Base-by-base conservation (phyloP, 495 filamentous ascomycete species). In the Eremomyces bilateralis region DNA sequence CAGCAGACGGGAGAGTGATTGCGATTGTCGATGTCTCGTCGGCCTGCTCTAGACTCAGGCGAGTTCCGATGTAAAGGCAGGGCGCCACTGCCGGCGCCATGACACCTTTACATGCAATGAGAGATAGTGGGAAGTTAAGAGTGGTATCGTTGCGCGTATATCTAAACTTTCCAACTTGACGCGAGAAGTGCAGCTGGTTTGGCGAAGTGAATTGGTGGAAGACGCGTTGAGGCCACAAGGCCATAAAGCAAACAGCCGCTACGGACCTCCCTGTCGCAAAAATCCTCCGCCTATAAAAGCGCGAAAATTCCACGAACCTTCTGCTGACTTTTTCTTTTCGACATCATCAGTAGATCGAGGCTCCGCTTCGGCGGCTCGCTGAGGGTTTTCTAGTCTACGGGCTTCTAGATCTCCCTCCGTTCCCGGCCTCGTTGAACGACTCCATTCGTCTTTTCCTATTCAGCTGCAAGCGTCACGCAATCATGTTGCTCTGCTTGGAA, bases 1-100 rank as follows among this genome's bases (percentile, higher is more conserved):
- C n/a, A n/a, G n/a, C n/a, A n/a, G 39, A 55, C 42, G 80, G 72
- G 45, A 91, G 67, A 42, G 72, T 74, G 46, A 91, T 65, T 44
- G 76, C 69, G 50, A 80, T 66, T 42, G 73, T 64, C 25, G 76
- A 74, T 38, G 64, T 63, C 44, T 67, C 59, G 38, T 64, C 73
- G 31, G 73, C 62, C 18, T 80, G 73, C 49, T 85, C 76, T 35
- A 88, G 63, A 42, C 80, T 76, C 40, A 91, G 57, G 46, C 81
- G 71, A 46, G 79, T 77, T 59, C 94, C 84, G 53, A 82, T 84
- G 61, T 79, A 85, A 44, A 82, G 48, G 38, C 43, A 51, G 15
- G 45, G 35, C 15, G 40, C 37, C 29, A 39, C 33, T 30, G 34
- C 10, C 17, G 40, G 44, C 4, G 46, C 45, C 57, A 61, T 61